A percentile compares a stretch with the other conserved stretches of the same genome.
These are phyloP conservation scores for Mycena alexandri DNA, from an alignment of 768 basidiomycete species.

Conservation along the genomic window DNA sequence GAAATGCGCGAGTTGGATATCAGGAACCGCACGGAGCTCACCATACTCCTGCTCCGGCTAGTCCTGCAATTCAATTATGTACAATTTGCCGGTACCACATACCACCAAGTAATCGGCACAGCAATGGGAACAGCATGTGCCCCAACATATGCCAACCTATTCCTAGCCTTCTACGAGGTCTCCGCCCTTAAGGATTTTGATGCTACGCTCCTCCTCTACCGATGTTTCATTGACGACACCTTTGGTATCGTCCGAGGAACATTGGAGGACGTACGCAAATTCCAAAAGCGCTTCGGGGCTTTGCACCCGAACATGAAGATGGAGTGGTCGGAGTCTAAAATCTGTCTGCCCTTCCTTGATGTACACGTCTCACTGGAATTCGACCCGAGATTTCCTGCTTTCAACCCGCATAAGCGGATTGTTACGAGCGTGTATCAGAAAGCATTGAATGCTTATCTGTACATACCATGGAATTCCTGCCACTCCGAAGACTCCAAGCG, in stretches of 20 bases:
- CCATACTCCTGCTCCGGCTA: conserved; percentile 28
- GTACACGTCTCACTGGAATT: no score
- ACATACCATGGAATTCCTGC: no score
- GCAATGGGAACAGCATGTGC: conserved; percentile 34
- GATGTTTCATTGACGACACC: conserved; percentile 33
- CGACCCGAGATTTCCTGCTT: conserved; percentile 11
- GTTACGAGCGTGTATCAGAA: no score
- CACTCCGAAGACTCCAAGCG: no score
- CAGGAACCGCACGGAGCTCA: conserved; percentile 22
- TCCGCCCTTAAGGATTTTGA: conserved; percentile 17
- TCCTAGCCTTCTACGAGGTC: conserved; percentile 28
- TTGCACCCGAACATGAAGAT: conserved; percentile 5
- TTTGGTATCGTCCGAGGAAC: conserved; percentile 1
- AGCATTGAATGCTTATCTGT: conserved; percentile 32
- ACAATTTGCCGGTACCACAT: conserved; percentile 17
- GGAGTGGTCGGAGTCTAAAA: conserved; percentile 6
- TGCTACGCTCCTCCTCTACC: conserved; percentile 20
- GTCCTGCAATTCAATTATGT: conserved; percentile 32
- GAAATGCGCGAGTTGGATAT: conserved; percentile 16
- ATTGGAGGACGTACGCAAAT: neutral
- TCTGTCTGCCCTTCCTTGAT: neutral
- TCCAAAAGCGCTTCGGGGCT: conserved; percentile 2
- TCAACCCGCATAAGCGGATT: neutral
- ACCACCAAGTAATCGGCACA: conserved; percentile 28
- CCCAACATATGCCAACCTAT: conserved; percentile 34